Evolutionary conservation across 2,329 filamentous ascomycete species (phyloP), one percentile per base, ranked within the genome.

Genomic region (Apiospora kogelbergensis): DNA sequence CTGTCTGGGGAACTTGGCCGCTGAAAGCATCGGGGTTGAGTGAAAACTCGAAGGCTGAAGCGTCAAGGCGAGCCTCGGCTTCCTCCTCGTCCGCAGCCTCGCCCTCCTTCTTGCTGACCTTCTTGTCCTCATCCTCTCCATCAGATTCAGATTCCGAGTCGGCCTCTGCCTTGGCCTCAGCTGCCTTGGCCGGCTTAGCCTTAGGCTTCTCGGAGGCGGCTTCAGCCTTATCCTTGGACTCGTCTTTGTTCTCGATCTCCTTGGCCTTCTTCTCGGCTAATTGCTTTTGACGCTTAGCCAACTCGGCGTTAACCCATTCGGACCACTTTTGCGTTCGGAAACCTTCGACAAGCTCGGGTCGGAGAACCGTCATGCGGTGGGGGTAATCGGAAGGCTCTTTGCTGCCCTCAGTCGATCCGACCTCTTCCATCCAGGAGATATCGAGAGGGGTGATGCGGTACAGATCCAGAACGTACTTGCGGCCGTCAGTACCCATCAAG

Each of bases 21-120:
- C 94, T 97, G 85, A 95, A 98, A 41, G 94, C 94, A 80, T 99
- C 96, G 6, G 96, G 95, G 83, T 99, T 99, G 67, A 99, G 88
- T 7, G 93, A 86, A 76, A 98, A 94, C 63, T 90, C 86, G 85
- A 98, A 99, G 75, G 91, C 89, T 57, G 93, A 93, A 70, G 97
- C 90, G 76, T 98, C 94, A 45, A 97, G 91, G 68, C 91, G 89
- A 72, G 93, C 91, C 75, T 89, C 87, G 4, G 84, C 81, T n/a
- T 76, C 74, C 2, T 72, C 75, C 60, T 79, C 76, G 42, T 78
- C 74, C n/a, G 83, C 86, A 5, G 83, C 81, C 20, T 76, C 74
- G 1, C 72, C 75, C 57, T 79, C 76, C 45, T 78, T 74, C 5
- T 78, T 77, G 42, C 72, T 76, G 45, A 81, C 76, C 46, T 76